Evolutionary conservation across 441 rosid species (phyloP), one percentile per base, ranked within the genome.

Genomic region (Mallotus repandus): DNA sequence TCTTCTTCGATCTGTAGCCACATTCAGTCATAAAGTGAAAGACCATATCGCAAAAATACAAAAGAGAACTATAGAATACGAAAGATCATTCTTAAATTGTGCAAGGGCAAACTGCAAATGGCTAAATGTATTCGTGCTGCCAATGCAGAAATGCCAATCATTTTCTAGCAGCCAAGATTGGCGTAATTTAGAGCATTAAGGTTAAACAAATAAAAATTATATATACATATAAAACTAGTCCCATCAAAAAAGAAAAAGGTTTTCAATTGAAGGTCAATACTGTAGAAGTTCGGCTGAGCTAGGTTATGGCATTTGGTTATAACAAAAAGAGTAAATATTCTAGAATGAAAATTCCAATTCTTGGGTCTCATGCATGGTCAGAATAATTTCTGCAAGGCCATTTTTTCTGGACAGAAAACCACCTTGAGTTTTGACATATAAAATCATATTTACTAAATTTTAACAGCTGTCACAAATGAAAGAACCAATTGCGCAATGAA

Each of bases 1-100:
- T 84, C 85, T 81, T 74, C 91, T 82, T 71, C 89, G 75, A 81
- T 91, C 98, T 92, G 90, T 38, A 38, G 41, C 41, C 41, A 38
- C 41, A 38, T 38, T 38, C 41, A 38, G 7, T 38, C 41, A 38
- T 38, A 38, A 4, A 38, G 41, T 38, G 41, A 38, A 6, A 38
- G 1, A 38, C 7, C 7, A 38, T 6, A 38, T 38, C 0, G 7
- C 41, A 38, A 64, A 75, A 22, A 57, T 60, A 12, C 29, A 61
- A 29, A 2, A 73, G 32, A 41, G 13, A 4, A 66, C 35, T 3
- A 45, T 2, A 38, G 22, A 41, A 35, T 14, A 56, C 9, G 45
- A 46, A 11, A 45, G 10, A 50, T 11, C 19, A 60, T 59, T 50
- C 58, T 48, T 49, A 10, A 29, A 4, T 56, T 22, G 50, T 9